A percentile compares a stretch with the other conserved stretches of the same genome.
Conservation (phyloP, 2,329 filamentous ascomycete species). For the Zymoseptoria brevis region DNA sequence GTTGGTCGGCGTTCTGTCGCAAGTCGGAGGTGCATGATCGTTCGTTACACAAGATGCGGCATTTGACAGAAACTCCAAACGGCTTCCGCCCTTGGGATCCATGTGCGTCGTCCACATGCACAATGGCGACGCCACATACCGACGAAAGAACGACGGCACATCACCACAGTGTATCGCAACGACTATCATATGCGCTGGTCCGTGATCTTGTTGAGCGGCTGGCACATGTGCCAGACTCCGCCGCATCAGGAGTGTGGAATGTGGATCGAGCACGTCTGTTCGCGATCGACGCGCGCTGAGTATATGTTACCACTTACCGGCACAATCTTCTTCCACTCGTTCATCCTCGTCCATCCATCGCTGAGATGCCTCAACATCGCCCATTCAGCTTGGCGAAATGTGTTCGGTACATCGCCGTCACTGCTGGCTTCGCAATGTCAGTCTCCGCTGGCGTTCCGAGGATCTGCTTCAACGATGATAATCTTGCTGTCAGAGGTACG, state of each 20-base stretch:
- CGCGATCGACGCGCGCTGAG: not conserved
- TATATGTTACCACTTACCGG: not conserved
- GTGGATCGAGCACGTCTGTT: not conserved
- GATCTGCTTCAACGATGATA: not conserved
- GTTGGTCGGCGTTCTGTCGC: not conserved
- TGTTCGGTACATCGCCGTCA: not conserved
- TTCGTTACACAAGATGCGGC: not conserved
- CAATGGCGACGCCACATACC: not conserved
- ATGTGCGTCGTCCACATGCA: not conserved
- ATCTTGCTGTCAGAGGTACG: not conserved
- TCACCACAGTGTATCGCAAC: not conserved
- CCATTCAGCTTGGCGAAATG: not conserved
- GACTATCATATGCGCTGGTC: not conserved
- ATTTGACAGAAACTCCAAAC: not conserved
- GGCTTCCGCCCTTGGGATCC: not conserved
- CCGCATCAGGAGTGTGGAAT: not conserved
- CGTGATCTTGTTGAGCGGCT: not conserved
- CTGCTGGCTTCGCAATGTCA: not conserved
- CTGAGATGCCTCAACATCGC: not conserved
- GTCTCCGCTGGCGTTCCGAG: not conserved
- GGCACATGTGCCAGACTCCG: not conserved
- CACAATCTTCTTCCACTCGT: not conserved
- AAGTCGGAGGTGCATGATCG: not conserved
- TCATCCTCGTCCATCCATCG: not conserved
- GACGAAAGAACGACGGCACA: not conserved